phyloP scores from a whole-genome alignment of 352 stramenopile genomes.

The Hyphochytrium catenoides region DNA sequence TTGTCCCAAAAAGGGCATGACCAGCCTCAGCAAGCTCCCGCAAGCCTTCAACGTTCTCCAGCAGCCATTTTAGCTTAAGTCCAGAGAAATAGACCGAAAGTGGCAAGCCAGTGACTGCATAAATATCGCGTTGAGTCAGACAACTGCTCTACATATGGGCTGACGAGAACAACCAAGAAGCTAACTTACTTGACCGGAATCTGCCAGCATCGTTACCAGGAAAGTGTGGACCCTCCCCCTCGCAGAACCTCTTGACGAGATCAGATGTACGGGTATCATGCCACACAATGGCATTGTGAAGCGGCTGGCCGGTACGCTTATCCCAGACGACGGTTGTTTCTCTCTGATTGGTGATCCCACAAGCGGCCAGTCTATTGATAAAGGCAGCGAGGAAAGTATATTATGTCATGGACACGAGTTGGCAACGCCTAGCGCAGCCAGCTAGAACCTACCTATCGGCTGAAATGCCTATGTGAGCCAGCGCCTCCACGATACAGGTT shows the following conservation, averaged over 20 bases:
- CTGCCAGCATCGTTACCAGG: conserved; percentile 23
- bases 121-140: no score
- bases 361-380: conserved; percentile 52
- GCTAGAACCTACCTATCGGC: no score
- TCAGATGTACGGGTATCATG: conserved; percentile 82
- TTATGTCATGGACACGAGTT: no score
- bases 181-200: no score
- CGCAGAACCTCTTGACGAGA: conserved; percentile 58
- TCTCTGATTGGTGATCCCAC: conserved; percentile 98
- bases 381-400: no score
- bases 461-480: conserved; percentile 36
- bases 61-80: conserved; percentile 91
- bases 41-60: conserved; percentile 77
- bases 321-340: conserved; percentile 96
- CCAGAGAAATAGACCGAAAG: conserved; percentile 93
- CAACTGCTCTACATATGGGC: no score
- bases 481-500: conserved; percentile 34
- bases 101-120: conserved; percentile 73
- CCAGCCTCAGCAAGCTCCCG: conserved; percentile 50
- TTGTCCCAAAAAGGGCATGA: conserved; percentile 85
- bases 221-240: conserved; percentile 27
- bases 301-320: conserved; percentile 75
- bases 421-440: no score
- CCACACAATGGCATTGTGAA: conserved; percentile 97
- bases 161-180: no score